phyloP scores from a whole-genome alignment of 371 early-diverging fungal species.

The Nematocida sp. region DNA sequence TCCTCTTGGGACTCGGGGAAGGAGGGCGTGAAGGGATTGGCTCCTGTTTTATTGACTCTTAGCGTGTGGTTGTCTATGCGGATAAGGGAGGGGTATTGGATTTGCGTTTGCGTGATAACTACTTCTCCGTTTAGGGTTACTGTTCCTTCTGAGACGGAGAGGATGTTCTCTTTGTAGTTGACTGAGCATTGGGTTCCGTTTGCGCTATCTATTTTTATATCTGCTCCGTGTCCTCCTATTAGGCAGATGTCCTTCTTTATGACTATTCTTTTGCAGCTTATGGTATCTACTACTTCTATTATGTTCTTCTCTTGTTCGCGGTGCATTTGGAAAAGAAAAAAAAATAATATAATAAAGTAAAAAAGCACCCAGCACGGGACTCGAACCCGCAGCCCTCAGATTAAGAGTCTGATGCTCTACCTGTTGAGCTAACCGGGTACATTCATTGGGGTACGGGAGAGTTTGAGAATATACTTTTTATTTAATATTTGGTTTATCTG shows the following conservation, averaged over 20 bases:
- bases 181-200: background rate
- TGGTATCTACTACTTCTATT: background rate
- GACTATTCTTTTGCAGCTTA: background rate
- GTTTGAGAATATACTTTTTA: background rate
- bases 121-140: constrained; percentile 10
- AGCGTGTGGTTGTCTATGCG: constrained; percentile 4
- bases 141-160: background rate
- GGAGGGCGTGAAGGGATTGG: too few species aligned
- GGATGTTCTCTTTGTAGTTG: constrained; percentile 13
- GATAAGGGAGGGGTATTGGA: constrained; percentile 33
- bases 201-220: constrained; percentile 10
- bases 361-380: constrained; percentile 75
- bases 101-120: background rate
- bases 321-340: background rate
- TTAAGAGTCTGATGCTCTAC: constrained; percentile 92
- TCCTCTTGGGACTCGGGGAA: too few species aligned
- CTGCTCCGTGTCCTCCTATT: constrained; percentile 3
- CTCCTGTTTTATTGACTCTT: constrained; percentile 3
- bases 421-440: constrained; percentile 84
- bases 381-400: constrained; percentile 89
- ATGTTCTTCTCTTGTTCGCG: background rate
- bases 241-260: constrained; percentile 12
- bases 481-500: background rate
- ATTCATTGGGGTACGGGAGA: background rate
- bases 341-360: constrained; percentile 31